These are phyloP conservation scores for Exsudoporus floridanus DNA, from an alignment of 1,284 basidiomycete species.

Conservation along the genomic window DNA sequence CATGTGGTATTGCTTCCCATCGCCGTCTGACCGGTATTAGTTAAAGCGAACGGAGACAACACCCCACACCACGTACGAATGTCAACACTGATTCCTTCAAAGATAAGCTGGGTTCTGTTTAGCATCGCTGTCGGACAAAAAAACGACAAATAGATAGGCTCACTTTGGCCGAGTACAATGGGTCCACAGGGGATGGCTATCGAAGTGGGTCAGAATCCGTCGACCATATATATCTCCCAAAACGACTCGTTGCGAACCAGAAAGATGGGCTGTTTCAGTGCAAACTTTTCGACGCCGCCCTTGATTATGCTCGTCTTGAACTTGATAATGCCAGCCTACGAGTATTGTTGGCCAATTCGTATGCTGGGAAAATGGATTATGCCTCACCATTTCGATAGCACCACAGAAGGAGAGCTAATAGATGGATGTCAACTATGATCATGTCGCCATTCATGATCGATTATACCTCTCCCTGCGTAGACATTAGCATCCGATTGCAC, in stretches of 20 bases:
- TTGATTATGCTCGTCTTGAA: slow-evolving; percentile 76
- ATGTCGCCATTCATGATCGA: neutral
- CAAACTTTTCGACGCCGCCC: slow-evolving; percentile 72
- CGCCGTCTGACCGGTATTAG: slow-evolving; percentile 50
- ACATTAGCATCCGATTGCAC: neutral
- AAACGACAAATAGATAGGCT: neutral
- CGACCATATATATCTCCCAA: neutral
- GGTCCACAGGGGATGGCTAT: slow-evolving; percentile 73
- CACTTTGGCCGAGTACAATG: slow-evolving; percentile 68
- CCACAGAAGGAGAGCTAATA: slow-evolving; percentile 68
- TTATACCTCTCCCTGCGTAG: slow-evolving; percentile 51
- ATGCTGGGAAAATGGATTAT: neutral
- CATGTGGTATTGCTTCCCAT: slow-evolving; percentile 77
- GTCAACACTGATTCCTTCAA: slow-evolving; percentile 75
- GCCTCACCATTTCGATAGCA: slow-evolving; percentile 73
- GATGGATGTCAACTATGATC: neutral
- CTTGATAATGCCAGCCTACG: slow-evolving; percentile 71
- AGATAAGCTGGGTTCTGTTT: slow-evolving; percentile 48
- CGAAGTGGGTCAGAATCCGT: neutral
- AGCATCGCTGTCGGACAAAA: neutral
- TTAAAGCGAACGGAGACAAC: neutral
- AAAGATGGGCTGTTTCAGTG: slow-evolving; percentile 75
- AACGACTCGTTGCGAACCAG: slow-evolving; percentile 40
- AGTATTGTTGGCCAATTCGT: neutral
- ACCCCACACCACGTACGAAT: slow-evolving; percentile 45